Evolutionary conservation across 306 rosid genomes (phyloP).

Genomic region (Chamaecrista fasciculata): DNA sequence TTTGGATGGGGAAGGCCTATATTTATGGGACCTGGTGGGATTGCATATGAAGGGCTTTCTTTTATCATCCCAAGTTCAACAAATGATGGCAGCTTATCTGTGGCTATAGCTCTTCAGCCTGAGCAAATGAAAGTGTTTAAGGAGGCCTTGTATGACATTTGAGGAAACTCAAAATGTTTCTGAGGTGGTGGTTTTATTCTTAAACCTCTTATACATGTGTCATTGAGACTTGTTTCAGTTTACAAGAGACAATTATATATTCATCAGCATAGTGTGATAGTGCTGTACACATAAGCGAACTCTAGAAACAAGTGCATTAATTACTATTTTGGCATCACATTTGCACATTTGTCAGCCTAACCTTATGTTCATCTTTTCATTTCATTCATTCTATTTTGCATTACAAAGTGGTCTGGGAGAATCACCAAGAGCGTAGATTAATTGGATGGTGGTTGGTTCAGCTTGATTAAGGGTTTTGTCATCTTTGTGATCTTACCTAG

Average conservation of each 20-base stretch:
- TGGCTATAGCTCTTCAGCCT: conserved; percentile 58
- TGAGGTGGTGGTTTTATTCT: conserved; percentile 29
- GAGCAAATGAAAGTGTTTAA: conserved; percentile 64
- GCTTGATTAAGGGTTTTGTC: no score
- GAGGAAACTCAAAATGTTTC: conserved; percentile 40
- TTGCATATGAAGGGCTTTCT: conserved; percentile 76
- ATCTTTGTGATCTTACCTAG: no score
- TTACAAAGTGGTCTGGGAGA: not conserved
- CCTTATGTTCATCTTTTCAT: not conserved
- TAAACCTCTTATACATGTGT: conserved; percentile 2
- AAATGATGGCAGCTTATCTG: conserved; percentile 67
- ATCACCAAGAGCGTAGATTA: no score
- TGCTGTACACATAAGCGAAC: conserved; percentile 32
- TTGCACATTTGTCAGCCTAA: not conserved
- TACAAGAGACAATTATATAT: not conserved
- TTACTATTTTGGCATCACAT: conserved; percentile 12
- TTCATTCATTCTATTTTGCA: not conserved
- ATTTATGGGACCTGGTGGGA: conserved; percentile 97
- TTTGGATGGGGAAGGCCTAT: conserved; percentile 97
- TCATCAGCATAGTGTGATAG: conserved; percentile 1
- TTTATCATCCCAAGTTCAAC: conserved; percentile 65
- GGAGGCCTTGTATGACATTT: conserved; percentile 49
- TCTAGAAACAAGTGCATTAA: conserved; percentile 4
- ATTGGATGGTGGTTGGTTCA: not conserved
- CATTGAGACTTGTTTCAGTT: conserved; percentile 21